Evolutionary conservation across 163 green algal species (phyloP), one percentile per base, ranked within the genome.

Genomic region (Chlamydomonas reinhardtii): DNA sequence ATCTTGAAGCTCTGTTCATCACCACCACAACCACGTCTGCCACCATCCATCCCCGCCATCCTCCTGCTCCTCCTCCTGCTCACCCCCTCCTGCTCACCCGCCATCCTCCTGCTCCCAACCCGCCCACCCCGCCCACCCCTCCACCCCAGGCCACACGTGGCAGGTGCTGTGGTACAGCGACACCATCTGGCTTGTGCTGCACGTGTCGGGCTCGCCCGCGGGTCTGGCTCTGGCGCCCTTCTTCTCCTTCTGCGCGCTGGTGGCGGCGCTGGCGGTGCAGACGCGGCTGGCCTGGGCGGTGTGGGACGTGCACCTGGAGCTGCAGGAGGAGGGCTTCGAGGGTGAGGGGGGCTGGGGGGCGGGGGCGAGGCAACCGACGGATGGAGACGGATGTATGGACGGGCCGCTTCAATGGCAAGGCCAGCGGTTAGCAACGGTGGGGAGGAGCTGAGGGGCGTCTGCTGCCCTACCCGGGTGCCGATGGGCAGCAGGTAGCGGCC

Each of bases 101-200:
- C 73, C n/a, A n/a, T n/a, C n/a, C n/a, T n/a, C 4, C 17, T 29
- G n/a, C 65, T 25, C 65, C 4, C 12, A 24, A 9, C 15, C 16
- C 25, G 25, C 8, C 22, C 56, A 65, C 22, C 16, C 29, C 62
- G 12, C 62, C 29, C 12, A 15, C 66, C 31, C 16, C 31, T 73
- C 31, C 66, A n/a, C 31, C 31, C 22, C 65, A 84, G 77, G 77
- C 22, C 65, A 76, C 77, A n/a, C 48, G 8, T 84, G 77, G 77
- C 77, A 76, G 65, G 54, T 84, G 9, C 66, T 76, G 65, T 84
- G 77, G 77, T 84, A 76, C 64, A 34, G 27, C 27, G 77, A 84
- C 77, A 70, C 61, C 65, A 69, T 84, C 35, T 84, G 77, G 77
- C 68, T 85, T 31, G 14, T 85, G 32, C 68, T 85, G 32, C 52